Evolutionary conservation across 805 yeast species (phyloP), one percentile per base, ranked within the genome.

Genomic region (Yarrowia hollandica): DNA sequence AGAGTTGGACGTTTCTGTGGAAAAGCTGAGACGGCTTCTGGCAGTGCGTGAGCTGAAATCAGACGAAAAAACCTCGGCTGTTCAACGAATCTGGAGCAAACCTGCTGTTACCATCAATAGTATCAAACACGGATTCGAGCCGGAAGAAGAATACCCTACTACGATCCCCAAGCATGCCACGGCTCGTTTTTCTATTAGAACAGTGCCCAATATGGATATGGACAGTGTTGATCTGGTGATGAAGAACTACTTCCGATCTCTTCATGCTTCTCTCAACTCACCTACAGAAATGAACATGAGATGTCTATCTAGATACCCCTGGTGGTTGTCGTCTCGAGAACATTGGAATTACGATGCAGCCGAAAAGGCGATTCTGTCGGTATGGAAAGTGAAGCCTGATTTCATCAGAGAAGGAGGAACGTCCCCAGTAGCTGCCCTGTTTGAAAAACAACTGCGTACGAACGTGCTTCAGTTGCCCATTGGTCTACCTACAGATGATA

Each of bases 191-290:
- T 28, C 52, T 5, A 14, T 44, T 11, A 7, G 35, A 19, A 44
- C 52, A 0, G 52, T 44, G 18, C 52, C 52, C 35, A 62, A 64
- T 15, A 33, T 66, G 39, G 67, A 67, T 10, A 66, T 21, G 39
- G 11, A 16, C 6, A 3, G 21, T 4, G 7, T 15, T 1, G 39
- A 48, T 16, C 1, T 11, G 1, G 6, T 23, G 9, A 30, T 48
- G 7, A 16, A n/a, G 3, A 4, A 33, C 15, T 48, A 48, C 39
- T 21, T 33, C 18, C 1, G 5, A 1, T 12, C 21, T 9, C 21
- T 33, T 1, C 39, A 21, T 16, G 14, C 4, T 5, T 22, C 39
- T 12, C 10, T 22, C 5, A 7, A 21, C 18, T 5, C 28, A 2
- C 2, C 3, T 18, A 28, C 21, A 2, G 26, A 44, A 30, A 11